Evolutionary conservation across 768 basidiomycete genomes (phyloP).

Genomic region (Mycena rosella): DNA sequence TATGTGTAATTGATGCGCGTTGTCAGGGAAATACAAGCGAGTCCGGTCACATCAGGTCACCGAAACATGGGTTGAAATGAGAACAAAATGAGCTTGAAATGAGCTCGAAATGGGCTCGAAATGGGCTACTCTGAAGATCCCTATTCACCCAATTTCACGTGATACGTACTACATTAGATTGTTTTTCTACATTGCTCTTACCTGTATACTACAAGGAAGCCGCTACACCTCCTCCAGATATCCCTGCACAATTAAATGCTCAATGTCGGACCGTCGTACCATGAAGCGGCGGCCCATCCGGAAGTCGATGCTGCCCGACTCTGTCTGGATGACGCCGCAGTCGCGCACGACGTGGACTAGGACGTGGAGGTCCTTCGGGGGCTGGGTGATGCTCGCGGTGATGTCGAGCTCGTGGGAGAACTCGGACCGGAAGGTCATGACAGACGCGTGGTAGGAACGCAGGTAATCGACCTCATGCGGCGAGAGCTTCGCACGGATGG

Average conservation of each 20-base stretch:
- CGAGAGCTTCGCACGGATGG: constrained; percentile 77
- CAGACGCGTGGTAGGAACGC: constrained; percentile 80
- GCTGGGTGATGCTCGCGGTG: constrained; percentile 82
- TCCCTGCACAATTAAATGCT: constrained; percentile 94
- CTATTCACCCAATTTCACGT: no score
- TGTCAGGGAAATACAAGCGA: no score
- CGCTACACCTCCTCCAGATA: constrained; percentile 86
- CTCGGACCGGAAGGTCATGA: constrained; percentile 87
- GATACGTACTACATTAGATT: no score
- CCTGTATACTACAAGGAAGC: no score
- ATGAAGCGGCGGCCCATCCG: constrained; percentile 91
- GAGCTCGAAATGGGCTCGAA: no score
- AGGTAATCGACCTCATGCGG: constrained; percentile 90
- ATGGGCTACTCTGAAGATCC: no score
- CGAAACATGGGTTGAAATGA: no score
- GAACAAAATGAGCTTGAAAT: no score
- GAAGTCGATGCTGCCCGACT: constrained; percentile 92
- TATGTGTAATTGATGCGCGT: no score
- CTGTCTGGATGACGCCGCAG: constrained; percentile 93
- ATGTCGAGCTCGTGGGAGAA: constrained; percentile 92
- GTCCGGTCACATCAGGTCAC: no score
- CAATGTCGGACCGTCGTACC: constrained; percentile 89
- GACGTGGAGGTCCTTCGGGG: constrained; percentile 92
- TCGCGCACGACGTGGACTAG: constrained; percentile 89
- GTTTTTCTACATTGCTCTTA: no score